phyloP scores from a whole-genome alignment of 257 asterid species.

The Solanum chilense region DNA sequence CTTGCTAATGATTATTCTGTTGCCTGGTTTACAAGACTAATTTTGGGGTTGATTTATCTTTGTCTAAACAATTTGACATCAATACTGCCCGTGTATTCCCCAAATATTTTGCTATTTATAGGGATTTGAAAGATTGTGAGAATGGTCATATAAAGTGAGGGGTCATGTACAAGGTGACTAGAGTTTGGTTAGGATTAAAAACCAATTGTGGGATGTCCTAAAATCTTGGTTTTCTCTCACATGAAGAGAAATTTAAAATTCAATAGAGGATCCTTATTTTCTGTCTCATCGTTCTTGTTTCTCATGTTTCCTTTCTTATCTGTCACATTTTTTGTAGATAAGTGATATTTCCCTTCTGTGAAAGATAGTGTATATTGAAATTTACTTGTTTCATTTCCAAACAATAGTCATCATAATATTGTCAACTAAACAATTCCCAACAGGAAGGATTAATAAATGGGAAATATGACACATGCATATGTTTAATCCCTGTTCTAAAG shows the following conservation, averaged over 20 bases:
- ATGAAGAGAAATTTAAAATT: background rate
- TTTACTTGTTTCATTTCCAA: background rate
- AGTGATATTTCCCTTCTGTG: background rate
- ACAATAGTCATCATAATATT: background rate
- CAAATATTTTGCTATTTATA: background rate
- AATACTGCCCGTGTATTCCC: background rate
- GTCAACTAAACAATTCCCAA: background rate
- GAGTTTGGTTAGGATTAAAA: background rate
- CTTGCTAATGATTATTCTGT: background rate
- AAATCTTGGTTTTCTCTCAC: background rate
- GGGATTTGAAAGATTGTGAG: background rate
- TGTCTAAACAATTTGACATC: background rate
- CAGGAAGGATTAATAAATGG: background rate
- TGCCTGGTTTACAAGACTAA: background rate
- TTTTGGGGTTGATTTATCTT: background rate
- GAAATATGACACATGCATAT: background rate
- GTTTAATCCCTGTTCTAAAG: background rate
- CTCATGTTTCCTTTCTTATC: background rate
- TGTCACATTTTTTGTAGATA: background rate
- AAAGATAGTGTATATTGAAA: background rate
- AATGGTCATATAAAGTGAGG: background rate
- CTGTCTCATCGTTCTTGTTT: background rate
- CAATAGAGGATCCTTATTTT: background rate
- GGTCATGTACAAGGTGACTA: background rate
- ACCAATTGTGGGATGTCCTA: background rate